Conservation (phyloP, 2,329 filamentous ascomycete genomes). For the Nigrospora sphaerica region DNA sequence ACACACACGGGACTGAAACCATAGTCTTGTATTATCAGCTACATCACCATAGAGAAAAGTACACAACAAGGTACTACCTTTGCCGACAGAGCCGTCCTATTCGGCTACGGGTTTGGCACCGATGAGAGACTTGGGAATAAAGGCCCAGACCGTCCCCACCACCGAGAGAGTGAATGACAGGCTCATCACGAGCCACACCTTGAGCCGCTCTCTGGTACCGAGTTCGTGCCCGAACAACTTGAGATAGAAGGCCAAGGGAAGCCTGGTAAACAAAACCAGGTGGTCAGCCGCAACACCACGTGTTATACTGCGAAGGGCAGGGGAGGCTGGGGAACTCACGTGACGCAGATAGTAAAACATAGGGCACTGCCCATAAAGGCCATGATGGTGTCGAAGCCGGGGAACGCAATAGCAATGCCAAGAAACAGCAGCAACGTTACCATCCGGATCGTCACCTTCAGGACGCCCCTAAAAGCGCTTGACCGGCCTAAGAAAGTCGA, state of each 20-base stretch:
- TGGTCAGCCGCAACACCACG: not conserved
- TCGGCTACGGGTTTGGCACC: constrained; percentile 32
- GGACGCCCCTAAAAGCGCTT: constrained; percentile 46
- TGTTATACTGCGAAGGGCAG: not conserved
- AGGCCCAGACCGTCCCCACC: constrained; percentile 80
- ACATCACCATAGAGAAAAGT: too few relatives aligned
- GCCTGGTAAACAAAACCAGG: constrained; percentile 19
- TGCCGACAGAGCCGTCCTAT: too few relatives aligned
- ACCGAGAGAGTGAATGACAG: constrained; percentile 64
- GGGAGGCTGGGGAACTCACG: constrained; percentile 32
- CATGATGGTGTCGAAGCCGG: constrained; percentile 85
- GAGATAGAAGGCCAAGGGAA: constrained; percentile 83
- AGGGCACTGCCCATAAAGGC: constrained; percentile 82
- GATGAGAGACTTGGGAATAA: constrained; percentile 71
- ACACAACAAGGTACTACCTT: too few relatives aligned
- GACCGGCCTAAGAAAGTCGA: constrained; percentile 44
- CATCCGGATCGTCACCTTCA: constrained; percentile 57
- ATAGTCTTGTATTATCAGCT: too few relatives aligned
- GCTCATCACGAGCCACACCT: constrained; percentile 64
- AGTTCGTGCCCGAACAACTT: constrained; percentile 80
- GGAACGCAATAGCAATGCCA: constrained; percentile 60
- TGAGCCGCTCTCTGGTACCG: constrained; percentile 49
- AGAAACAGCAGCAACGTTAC: constrained; percentile 66
- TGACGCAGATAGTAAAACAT: constrained; percentile 91
- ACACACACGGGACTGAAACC: too few relatives aligned